Base-by-base conservation (phyloP, 306 rosid genomes). In the Aeschynomene evenia region DNA sequence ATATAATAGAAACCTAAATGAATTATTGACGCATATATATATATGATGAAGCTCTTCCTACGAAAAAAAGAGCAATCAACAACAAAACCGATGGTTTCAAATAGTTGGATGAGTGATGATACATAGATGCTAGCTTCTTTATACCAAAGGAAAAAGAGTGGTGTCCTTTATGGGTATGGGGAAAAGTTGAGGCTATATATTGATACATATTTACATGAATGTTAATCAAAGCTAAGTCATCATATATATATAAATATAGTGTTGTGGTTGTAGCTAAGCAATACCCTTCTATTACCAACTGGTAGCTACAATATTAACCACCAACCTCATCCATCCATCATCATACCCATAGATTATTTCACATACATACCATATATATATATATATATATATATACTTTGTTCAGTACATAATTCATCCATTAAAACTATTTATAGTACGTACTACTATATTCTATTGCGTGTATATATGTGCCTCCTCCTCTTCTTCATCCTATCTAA, bases 271-370 rank as follows among this genome's bases (percentile, higher is more conserved):
- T 69, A 60, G 82, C 78, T 62, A 61, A 62, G 50, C 52, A 26
- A 63, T 71, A 76, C 72, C 76, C 79, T 74, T 82, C 84, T 67
- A 28, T 28, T 26, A 77, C 84, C 88, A 24, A 79, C 73, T 16
- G 2, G 9, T 63, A 64, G n/a, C n/a, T n/a, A n/a, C n/a, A n/a
- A n/a, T 21, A 12, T 63, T 55, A 68, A 51, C 77, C 70, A 58
- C 34, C 59, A 63, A 31, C 24, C 56, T 48, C 66, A n/a, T n/a
- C n/a, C n/a, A n/a, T n/a, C n/a, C n/a, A n/a, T n/a, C n/a, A n/a
- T n/a, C n/a, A 14, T 50, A 63, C 60, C 28, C 22, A 71, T 63
- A 9, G 61, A 51, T 48, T 78, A 51, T 48, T 78, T 73, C 73
- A 48, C 28, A n/a, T 60, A 31, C 73, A n/a, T n/a, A n/a, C n/a